These are phyloP conservation scores for Aspergillus brunneoviolaceus DNA, from an alignment of 2,329 filamentous ascomycete genomes.

Conservation along the genomic window DNA sequence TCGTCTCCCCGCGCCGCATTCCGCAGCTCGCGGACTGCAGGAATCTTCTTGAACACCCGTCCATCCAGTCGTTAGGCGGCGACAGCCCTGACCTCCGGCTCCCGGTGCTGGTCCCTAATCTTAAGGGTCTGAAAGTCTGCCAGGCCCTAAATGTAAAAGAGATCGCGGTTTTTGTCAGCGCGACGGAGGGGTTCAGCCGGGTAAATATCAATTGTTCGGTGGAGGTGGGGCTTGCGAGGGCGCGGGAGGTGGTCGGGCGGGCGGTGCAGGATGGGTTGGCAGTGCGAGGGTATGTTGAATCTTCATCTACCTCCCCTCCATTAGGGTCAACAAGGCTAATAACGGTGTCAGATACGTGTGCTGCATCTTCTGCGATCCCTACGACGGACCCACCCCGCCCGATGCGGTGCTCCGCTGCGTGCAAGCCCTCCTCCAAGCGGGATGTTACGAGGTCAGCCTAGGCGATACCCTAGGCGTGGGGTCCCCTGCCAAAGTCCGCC, in stretches of 20 bases:
- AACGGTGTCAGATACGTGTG: conserved; percentile 33
- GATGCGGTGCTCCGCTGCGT: conserved; percentile 51
- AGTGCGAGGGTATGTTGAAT: too few species aligned
- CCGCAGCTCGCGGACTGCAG: conserved; percentile 62
- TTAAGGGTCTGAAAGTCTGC: conserved; percentile 57
- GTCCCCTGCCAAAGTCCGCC: conserved; percentile 49
- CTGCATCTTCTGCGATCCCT: conserved; percentile 46
- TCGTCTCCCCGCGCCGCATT: conserved; percentile 81
- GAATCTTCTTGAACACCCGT: conserved; percentile 19
- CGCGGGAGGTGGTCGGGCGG: conserved; percentile 27
- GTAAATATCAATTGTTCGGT: conserved; percentile 46
- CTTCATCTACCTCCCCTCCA: background rate
- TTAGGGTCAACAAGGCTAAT: too few species aligned
- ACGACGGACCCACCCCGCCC: conserved; percentile 55
- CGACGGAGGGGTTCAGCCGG: conserved; percentile 44
- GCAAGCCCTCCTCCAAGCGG: conserved; percentile 72
- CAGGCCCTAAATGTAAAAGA: conserved; percentile 40
- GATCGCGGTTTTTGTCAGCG: conserved; percentile 45
- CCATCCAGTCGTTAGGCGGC: conserved; percentile 55
- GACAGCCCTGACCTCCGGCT: conserved; percentile 20
- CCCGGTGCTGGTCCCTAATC: conserved; percentile 44
- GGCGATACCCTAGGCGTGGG: conserved; percentile 92
- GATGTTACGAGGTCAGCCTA: conserved; percentile 85
- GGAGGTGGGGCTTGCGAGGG: conserved; percentile 37
- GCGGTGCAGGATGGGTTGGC: too few species aligned